Base-by-base conservation (phyloP, 495 filamentous ascomycete genomes). In the Xylaria intraflava region DNA sequence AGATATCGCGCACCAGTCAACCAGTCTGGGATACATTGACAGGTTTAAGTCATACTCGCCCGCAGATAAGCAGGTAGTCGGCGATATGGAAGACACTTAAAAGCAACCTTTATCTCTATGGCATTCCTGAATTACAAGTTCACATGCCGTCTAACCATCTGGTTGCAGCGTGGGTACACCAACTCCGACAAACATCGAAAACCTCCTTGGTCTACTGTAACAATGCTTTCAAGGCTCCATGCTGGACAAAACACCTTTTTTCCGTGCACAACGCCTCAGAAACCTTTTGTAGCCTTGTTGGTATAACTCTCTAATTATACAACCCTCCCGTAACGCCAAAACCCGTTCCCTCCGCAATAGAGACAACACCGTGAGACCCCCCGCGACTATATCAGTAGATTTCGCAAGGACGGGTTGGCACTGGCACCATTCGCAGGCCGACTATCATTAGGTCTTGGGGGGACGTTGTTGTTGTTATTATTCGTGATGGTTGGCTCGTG, bases 351-450 rank as follows among this genome's bases (percentile, higher is more conserved):
- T 56, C 38, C 44, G 23, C 43, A n/a, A 36, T 29, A 57, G 50
- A 52, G 55, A 36, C 23, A 46, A 55, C 53, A 46, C 38, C 49
- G 54, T 52, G 51, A 60, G 49, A 47, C 52, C 40, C 46, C 43
- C 53, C 58, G 53, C 46, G 55, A 22, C 41, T 60, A 53, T 27
- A 22, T 36, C 30, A 90, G 75, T 48, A 91, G 66, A 61, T 91
- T 89, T 57, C 84, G 81, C 53, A 91, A 63, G 23, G 86, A 89
- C 12, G 87, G 86, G 57, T 83, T 89, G 30, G 86, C 84, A 53
- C 87, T 91, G 5, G 87, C 87, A 3, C 81, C 82, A 29, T 75
- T 79, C 11, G 74, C 69, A 41, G 76, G 67, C 27, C 78, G 68
- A 6, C 66, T 61, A 40, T 79, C 75, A 48, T 62, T 65, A 36